Evolutionary conservation across 2,329 filamentous ascomycete genomes (phyloP), one percentile per base, ranked within the genome.

Genomic region (Sclerotinia glacialis): DNA sequence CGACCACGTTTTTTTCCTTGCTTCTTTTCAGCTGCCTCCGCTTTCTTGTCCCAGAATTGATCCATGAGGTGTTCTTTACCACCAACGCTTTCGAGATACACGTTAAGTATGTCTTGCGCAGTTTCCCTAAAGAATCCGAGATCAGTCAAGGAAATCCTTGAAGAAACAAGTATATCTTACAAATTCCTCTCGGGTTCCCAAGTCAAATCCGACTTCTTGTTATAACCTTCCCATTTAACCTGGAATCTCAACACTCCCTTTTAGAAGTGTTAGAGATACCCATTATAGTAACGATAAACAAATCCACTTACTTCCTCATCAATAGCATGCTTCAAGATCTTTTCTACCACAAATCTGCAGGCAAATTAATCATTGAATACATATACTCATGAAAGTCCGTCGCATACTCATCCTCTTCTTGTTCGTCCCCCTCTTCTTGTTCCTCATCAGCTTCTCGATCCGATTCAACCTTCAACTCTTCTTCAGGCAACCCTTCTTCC

Each of bases 201-300:
- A 0, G 91, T 95, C 73, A 85, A 78, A 71, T 95, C 91, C 0
- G 80, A 77, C 69, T 87, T 86, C 69, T 87, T 84, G 0, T 90
- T 85, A 69, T 89, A 95, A 3, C 91, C 91, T 70, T 91, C 86
- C 91, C 91, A 95, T 73, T 94, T 93, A 46, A 95, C 89, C 62
- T 89, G 83, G 74, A 89, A 93, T 56, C 83, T 82, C 0, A 87
- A 73, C 5, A 76, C 75, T 26, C 84, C 84, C 49, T 71, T 71
- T 50, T 42, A 23, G 3, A 21, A 69, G 5, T 60, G 26, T 68
- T 68, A 70, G 59, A 62, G 47, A 31, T 40, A 21, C 21, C 8
- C 5, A n/a, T 47, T 2, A 16, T 11, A 31, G 16, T 31, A 37
- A 2, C 42, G 14, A n/a, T 11, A 14, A 16, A 1, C n/a, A 34